Evolutionary conservation across 2,329 filamentous ascomycete species (phyloP).

Genomic region (Colletotrichum viniferum): DNA sequence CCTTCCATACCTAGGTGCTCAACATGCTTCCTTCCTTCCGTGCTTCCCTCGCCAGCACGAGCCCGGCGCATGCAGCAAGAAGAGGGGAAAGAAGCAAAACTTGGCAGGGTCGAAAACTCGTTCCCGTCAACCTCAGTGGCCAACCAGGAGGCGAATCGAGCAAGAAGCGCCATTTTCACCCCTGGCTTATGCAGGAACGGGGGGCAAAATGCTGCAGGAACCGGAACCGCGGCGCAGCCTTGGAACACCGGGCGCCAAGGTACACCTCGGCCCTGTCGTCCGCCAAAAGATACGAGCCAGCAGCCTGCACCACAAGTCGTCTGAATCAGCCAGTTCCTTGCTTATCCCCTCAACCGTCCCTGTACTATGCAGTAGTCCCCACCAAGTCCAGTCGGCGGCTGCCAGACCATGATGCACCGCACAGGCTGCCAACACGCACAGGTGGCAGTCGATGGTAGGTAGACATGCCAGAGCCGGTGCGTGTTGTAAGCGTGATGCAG

Average conservation of each 20-base stretch:
- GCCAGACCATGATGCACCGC: constrained; percentile 2
- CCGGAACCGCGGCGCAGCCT: constrained; percentile 14
- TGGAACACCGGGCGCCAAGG: constrained; percentile 5
- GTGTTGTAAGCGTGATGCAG: not conserved
- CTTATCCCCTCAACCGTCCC: constrained; percentile 2
- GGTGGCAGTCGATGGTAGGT: constrained; percentile 15
- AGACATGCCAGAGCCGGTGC: not conserved
- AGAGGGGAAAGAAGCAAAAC: not conserved
- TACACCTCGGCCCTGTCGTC: not conserved
- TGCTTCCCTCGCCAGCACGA: not conserved
- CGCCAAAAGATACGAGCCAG: not conserved
- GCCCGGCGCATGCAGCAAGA: not conserved
- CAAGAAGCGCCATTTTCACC: constrained; percentile 22
- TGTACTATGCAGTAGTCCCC: not conserved
- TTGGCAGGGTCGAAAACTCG: not conserved
- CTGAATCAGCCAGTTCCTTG: not conserved
- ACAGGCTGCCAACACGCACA: constrained; percentile 8
- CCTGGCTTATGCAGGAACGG: constrained; percentile 21
- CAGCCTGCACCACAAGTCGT: not conserved
- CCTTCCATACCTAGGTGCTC: not conserved
- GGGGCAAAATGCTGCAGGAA: constrained; percentile 21
- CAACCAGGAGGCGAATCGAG: not conserved
- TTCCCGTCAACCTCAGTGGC: not conserved
- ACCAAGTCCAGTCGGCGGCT: constrained; percentile 6
- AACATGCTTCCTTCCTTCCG: not conserved